Conservation (phyloP, 2,329 filamentous ascomycete genomes). For the Alternaria tenuissima region DNA sequence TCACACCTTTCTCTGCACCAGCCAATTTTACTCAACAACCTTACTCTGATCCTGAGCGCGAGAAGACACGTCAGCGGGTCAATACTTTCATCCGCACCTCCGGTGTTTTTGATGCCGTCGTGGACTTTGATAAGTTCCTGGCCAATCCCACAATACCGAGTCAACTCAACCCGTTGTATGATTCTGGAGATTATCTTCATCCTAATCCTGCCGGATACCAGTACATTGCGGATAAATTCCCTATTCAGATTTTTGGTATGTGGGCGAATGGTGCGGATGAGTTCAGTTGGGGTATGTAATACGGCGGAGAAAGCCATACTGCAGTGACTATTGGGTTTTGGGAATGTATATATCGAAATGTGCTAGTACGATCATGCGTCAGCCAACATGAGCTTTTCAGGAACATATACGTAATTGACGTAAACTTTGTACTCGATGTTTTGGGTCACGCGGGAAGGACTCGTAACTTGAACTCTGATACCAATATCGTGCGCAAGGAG, state of each 20-base stretch:
- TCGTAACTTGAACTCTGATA: no score
- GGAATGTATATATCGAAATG: background rate
- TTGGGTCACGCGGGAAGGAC: no score
- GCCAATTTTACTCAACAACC: slow-evolving; percentile 40
- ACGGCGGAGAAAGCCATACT: background rate
- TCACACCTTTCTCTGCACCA: slow-evolving; percentile 66
- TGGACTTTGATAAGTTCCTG: slow-evolving; percentile 69
- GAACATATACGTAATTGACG: no score
- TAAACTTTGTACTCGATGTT: no score
- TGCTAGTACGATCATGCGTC: background rate
- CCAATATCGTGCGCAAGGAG: no score
- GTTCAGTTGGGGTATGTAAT: slow-evolving; percentile 14
- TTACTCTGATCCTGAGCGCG: slow-evolving; percentile 56
- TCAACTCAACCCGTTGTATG: slow-evolving; percentile 60
- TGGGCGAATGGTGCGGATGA: slow-evolving; percentile 31
- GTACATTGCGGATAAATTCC: slow-evolving; percentile 66
- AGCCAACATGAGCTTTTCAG: background rate
- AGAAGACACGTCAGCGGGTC: slow-evolving; percentile 64
- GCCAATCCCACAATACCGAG: slow-evolving; percentile 60
- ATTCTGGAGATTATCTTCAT: slow-evolving; percentile 72
- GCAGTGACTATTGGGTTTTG: background rate
- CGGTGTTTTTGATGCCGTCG: slow-evolving; percentile 65
- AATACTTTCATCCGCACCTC: slow-evolving; percentile 68
- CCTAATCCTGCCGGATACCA: slow-evolving; percentile 68
- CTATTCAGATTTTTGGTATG: slow-evolving; percentile 61